Conservation (phyloP, 1,139 yeast genomes). For the Geotrichum aggregatum region DNA sequence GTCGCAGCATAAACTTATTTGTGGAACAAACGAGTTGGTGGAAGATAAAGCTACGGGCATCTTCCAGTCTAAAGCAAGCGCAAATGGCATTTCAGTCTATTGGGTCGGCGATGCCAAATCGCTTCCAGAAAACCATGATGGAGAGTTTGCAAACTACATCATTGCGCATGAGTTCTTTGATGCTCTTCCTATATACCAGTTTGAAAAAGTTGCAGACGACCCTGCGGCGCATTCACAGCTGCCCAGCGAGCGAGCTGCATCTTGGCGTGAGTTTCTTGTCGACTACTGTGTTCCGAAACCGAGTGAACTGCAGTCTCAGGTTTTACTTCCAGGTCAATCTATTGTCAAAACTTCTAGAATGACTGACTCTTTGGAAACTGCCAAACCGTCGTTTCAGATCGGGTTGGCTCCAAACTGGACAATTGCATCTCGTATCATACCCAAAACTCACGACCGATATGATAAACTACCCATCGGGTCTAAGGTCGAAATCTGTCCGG, state of each 20-base stretch:
- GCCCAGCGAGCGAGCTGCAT: conserved; percentile 42
- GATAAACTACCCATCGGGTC: conserved; percentile 53
- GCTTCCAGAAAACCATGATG: conserved; percentile 39
- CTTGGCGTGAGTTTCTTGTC: conserved; percentile 74
- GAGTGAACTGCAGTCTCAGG: conserved; percentile 21
- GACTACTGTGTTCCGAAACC: conserved; percentile 42
- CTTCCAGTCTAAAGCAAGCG: conserved; percentile 38
- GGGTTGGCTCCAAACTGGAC: conserved; percentile 60
- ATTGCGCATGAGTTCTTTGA: conserved; percentile 86
- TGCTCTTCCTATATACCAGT: conserved; percentile 75
- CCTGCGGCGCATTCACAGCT: conserved; percentile 16
- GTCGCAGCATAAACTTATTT: conserved; percentile 53
- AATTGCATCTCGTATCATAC: conserved; percentile 57
- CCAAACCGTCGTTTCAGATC: conserved; percentile 48
- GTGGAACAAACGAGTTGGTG: conserved; percentile 39
- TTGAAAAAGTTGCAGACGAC: conserved; percentile 49
- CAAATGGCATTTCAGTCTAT: conserved; percentile 51
- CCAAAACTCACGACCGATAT: conserved; percentile 52
- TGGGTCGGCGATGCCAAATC: conserved; percentile 75
- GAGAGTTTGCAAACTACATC: conserved; percentile 52
- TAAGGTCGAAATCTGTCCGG: conserved; percentile 71
- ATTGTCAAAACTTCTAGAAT: conserved; percentile 23
- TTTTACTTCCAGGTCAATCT: conserved; percentile 34
- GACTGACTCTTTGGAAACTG: conserved; percentile 33
- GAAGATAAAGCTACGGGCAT: conserved; percentile 37